Evolutionary conservation across 2,329 filamentous ascomycete genomes (phyloP).

Genomic region (Clonostachys chloroleuca): DNA sequence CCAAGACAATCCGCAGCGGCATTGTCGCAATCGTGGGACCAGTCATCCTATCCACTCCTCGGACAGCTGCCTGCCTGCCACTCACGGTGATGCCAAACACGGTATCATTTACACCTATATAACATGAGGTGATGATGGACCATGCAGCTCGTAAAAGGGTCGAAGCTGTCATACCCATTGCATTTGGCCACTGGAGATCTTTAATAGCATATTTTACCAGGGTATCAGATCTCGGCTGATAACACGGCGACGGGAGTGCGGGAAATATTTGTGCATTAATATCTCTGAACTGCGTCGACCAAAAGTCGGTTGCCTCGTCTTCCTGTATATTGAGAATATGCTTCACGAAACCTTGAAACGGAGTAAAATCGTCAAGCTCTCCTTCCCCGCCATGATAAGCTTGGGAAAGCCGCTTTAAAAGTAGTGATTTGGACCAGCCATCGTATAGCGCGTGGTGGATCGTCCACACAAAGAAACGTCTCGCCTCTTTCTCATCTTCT

Average conservation of each 20-base stretch:
- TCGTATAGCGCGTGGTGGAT: constrained; percentile 14
- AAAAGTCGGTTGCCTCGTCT: constrained; percentile 3
- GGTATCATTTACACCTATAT: constrained; percentile 22
- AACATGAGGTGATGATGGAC: constrained; percentile 23
- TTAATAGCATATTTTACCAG: too few relatives aligned
- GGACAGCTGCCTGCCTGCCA: constrained; percentile 13
- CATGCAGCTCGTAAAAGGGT: constrained; percentile 13
- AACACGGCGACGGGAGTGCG: not conserved
- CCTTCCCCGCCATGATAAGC: too few relatives aligned
- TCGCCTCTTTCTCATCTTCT: not conserved
- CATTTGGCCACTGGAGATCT: too few relatives aligned
- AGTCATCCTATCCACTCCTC: constrained; percentile 11
- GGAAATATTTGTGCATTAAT: not conserved
- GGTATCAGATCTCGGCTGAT: not conserved
- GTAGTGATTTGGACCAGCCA: constrained; percentile 5
- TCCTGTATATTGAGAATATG: constrained; percentile 1
- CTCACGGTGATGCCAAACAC: constrained; percentile 14
- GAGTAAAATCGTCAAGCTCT: too few relatives aligned
- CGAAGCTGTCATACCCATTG: constrained; percentile 4
- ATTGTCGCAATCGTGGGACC: constrained; percentile 18
- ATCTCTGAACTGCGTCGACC: not conserved
- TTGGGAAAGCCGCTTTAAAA: too few relatives aligned
- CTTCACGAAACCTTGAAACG: constrained; percentile 3
- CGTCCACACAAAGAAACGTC: constrained; percentile 8
- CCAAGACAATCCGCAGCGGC: constrained; percentile 12